phyloP scores from a whole-genome alignment of 805 yeast species.

The Geotrichum ghanense region DNA sequence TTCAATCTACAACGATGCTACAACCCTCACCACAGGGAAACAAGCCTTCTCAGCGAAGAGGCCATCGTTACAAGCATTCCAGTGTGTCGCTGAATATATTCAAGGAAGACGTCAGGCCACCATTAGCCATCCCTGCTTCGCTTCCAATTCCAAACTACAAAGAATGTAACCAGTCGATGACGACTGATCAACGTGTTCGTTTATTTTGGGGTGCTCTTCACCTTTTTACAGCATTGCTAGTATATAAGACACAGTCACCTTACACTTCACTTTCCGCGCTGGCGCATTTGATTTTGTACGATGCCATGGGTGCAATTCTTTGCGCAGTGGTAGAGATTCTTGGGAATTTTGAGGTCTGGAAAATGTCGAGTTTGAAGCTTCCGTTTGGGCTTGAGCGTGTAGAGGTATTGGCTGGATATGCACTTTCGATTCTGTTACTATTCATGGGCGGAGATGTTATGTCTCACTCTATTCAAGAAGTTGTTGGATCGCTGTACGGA shows the following conservation, averaged over 20 bases:
- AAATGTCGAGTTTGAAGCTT: conserved; percentile 60
- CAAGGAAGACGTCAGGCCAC: conserved; percentile 79
- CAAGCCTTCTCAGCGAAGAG: conserved; percentile 47
- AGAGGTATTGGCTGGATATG: conserved; percentile 82
- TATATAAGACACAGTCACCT: conserved; percentile 51
- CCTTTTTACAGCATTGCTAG: conserved; percentile 37
- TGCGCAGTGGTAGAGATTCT: conserved; percentile 64
- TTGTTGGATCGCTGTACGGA: conserved; percentile 29
- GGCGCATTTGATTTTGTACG: conserved; percentile 81
- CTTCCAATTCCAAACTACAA: conserved; percentile 59
- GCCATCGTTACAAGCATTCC: conserved; percentile 92
- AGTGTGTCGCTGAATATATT: conserved; percentile 93
- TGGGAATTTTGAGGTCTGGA: conserved; percentile 92
- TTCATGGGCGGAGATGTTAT: conserved; percentile 86
- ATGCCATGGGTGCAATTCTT: conserved; percentile 64
- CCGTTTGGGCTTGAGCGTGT: conserved; percentile 93
- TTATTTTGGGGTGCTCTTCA: conserved; percentile 52
- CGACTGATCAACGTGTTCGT: conserved; percentile 44
- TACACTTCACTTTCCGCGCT: conserved; percentile 59
- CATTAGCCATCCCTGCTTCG: conserved; percentile 47
- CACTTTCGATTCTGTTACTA: conserved; percentile 67
- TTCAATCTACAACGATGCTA: conserved; percentile 40
- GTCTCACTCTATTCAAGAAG: conserved; percentile 78
- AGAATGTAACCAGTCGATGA: conserved; percentile 55
- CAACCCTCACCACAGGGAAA: conserved; percentile 16